Conservation (phyloP, 345 rosid genomes). For the Arabis hirsuta region DNA sequence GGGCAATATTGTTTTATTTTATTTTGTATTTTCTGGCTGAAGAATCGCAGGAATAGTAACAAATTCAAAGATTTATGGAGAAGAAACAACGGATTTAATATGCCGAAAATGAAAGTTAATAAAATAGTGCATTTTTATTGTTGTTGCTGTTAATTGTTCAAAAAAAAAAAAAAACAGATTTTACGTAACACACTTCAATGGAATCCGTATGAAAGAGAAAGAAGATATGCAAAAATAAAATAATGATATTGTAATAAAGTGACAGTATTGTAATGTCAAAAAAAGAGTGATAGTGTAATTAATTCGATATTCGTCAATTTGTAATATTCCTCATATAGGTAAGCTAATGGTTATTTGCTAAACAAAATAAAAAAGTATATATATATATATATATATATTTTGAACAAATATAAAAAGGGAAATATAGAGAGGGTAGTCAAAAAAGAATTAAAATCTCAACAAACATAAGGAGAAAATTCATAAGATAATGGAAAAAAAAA, state of each 20-base stretch:
- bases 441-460: neutral
- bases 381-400: too few relatives aligned
- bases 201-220: constrained; percentile 26
- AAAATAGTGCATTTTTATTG: neutral
- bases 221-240: neutral
- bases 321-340: neutral
- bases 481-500: too few relatives aligned
- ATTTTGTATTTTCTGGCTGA: neutral
- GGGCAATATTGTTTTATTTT: neutral
- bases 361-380: neutral
- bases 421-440: neutral
- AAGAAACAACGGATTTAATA: constrained; percentile 14
- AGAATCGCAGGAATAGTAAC: constrained; percentile 15
- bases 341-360: neutral
- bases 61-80: constrained; percentile 21
- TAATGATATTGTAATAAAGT: neutral
- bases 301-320: neutral
- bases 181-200: constrained; percentile 27
- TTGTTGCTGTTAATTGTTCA: neutral
- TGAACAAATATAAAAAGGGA: neutral
- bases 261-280: neutral
- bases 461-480: neutral
- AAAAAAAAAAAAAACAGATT: neutral
- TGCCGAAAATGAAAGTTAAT: constrained; percentile 23
- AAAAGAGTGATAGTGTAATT: neutral